These are phyloP conservation scores for Lactarius akahatsu DNA, from an alignment of 768 basidiomycete genomes.

Conservation along the genomic window DNA sequence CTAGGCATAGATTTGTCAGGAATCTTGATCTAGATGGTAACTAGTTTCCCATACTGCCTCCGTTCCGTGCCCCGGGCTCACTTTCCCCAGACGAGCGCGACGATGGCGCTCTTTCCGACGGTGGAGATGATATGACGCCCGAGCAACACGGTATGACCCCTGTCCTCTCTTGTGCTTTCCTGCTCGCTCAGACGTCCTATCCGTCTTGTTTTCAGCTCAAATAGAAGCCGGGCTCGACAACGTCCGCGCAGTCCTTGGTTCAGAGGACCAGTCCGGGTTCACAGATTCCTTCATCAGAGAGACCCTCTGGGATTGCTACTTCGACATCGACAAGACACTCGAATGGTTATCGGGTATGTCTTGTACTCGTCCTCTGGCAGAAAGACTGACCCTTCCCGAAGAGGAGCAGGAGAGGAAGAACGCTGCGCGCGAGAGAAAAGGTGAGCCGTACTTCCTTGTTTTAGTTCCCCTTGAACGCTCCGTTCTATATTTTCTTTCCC, in stretches of 20 bases:
- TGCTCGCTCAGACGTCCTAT: constrained; percentile 9
- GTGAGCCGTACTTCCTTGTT: constrained; percentile 56
- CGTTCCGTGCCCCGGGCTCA: constrained; percentile 13
- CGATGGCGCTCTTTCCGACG: constrained; percentile 76
- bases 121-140: constrained; percentile 75
- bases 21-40: constrained; percentile 79
- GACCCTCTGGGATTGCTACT: constrained; percentile 83
- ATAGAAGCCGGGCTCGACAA: constrained; percentile 70
- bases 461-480: constrained; percentile 33
- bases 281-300: constrained; percentile 76
- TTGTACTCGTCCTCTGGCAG: not conserved
- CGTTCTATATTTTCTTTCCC: constrained; percentile 34
- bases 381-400: constrained; percentile 34
- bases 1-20: constrained; percentile 85
- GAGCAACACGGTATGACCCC: constrained; percentile 78
- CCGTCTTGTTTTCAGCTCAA: constrained; percentile 45
- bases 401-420: constrained; percentile 69
- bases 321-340: constrained; percentile 76
- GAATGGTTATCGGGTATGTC: constrained; percentile 70
- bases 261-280: constrained; percentile 61
- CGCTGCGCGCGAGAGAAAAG: constrained; percentile 74
- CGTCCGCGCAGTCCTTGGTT: constrained; percentile 67
- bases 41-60: not conserved
- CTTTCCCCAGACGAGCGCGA: constrained; percentile 73
- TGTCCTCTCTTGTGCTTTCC: constrained; percentile 11